A percentile compares a stretch with the other conserved stretches of the same genome.
Conservation (phyloP, 495 filamentous ascomycete species). For the Friedmanniomyces endolithicus region DNA sequence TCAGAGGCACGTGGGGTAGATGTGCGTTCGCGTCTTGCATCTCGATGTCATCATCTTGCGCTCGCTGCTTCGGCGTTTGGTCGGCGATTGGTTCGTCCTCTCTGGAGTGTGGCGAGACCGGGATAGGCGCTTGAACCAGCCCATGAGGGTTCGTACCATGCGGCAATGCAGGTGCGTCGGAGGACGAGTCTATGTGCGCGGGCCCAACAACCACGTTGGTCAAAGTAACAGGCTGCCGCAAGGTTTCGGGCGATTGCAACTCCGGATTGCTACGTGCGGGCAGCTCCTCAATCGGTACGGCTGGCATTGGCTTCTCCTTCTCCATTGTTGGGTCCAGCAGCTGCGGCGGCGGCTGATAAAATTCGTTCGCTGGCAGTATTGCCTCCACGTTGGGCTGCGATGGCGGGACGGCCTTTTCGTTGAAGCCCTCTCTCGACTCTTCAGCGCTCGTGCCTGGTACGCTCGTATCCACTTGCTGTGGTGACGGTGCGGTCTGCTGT, state of each 20-base stretch:
- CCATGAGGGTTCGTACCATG: constrained; percentile 18
- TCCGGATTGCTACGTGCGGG: constrained; percentile 12
- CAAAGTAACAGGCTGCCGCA: neutral
- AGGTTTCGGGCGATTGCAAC: neutral
- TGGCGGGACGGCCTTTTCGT: constrained; percentile 38
- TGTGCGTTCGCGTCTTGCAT: constrained; percentile 42
- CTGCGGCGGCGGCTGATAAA: constrained; percentile 13
- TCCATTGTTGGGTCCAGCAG: neutral
- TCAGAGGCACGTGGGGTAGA: constrained; percentile 25
- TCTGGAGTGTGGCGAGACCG: constrained; percentile 26
- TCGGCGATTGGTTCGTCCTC: constrained; percentile 33
- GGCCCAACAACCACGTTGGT: neutral
- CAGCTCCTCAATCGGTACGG: constrained; percentile 13
- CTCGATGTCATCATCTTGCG: constrained; percentile 46
- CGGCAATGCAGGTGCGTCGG: neutral
- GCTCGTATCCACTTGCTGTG: constrained; percentile 29
- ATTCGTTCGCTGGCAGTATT: constrained; percentile 1
- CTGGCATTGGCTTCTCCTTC: constrained; percentile 16
- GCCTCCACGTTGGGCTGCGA: neutral
- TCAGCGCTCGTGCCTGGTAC: constrained; percentile 42
- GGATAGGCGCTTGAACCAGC: constrained; percentile 27
- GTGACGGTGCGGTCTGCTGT: constrained; percentile 38
- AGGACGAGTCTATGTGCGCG: neutral
- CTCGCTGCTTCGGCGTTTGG: constrained; percentile 33
- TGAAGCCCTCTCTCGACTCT: constrained; percentile 44